Evolutionary conservation across 441 rosid species (phyloP), one percentile per base, ranked within the genome.

Genomic region (Gossypium gossypioides): DNA sequence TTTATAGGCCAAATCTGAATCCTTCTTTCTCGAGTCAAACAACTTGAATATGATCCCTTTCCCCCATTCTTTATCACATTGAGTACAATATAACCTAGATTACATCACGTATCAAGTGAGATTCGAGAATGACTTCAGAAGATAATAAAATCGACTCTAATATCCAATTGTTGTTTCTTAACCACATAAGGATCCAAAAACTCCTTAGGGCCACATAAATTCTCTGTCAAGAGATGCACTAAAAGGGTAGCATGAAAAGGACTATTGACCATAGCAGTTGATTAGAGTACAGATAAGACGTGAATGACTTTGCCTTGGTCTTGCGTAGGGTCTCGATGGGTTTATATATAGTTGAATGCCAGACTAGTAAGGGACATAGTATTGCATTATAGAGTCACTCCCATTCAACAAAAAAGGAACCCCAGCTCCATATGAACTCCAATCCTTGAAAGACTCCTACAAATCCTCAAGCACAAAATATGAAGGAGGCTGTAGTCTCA

Each of bases 351-450:
- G 67, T 81, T 94, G 97, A 81, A 94, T 90, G 46, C 92, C 98
- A 56, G 97, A 94, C 75, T 92, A 84, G 82, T 83, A 94, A 0
- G 99, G 99, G 54, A 88, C 95, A 83, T 94, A 94, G 50, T 92
- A 94, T 83, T 94, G 98, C 84, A 85, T 81, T 51, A 94, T 97
- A 6, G 86, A 85, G 75, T 92, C 97, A 0, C 73, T 69, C 48
- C 91, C 91, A 62, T 88, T 86, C 78, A 94, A 83, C 70, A 92
- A 64, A 74, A 91, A 92, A 3, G 94, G 98, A 73, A 94, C 92
- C n/a, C 96, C 97, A 0, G 89, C 92, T 58, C 99, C 97, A 54
- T 90, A 94, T 0, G 94, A 97, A 69, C 99, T 92, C 97, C 97
- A 90, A 67, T 94, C 94, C 69, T 80, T 84, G 0, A 90, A 89